Base-by-base conservation (phyloP, 768 basidiomycete genomes). In the Leccinum ochraceum region DNA sequence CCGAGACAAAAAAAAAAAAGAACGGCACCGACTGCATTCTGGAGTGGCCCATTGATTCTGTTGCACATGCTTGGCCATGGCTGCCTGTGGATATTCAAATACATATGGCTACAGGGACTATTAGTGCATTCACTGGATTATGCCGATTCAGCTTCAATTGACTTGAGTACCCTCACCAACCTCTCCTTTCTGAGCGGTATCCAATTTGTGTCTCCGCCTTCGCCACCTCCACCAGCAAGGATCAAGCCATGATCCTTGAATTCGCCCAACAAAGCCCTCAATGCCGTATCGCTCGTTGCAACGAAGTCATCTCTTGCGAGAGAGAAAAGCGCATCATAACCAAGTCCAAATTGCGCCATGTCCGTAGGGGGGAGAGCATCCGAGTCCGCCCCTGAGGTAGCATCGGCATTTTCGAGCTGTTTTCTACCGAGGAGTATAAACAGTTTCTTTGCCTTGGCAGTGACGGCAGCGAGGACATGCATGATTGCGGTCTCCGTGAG, bases 181-280 rank as follows among this genome's bases (percentile, higher is more conserved):
- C 88, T 81, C 68, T 94, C 92, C 73, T 87, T 89, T 63, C 90
- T 80, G 66, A 98, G 67, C 2, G 93, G 92, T 66, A 97, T 92
- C 94, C 94, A 97, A 48, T 95, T 75, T 69, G 85, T 80, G 74
- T 93, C 69, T 24, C 61, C 86, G 54, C 77, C 69, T 57, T 81
- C 80, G 36, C 80, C 72, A 61, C 81, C 67, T 44, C 76, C 75
- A 59, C 78, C 75, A 26, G 65, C 17, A 44, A 92, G 78, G n/a
- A 98, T 85, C 69, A 98, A 71, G 3, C 85, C 86, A 65, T 99
- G 97, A 73, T 98, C 97, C 67, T 85, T 83, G 74, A 95, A 98
- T 74, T 98, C 97, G 13, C 87, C 87, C 55, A 98, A 76, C 36
- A 96, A 78, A 9, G 92, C 83, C 48, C 90, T 81, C 68, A 96